A percentile compares a stretch with the other conserved stretches of the same genome.
These are phyloP conservation scores for Jimgerdemannia flammicorona DNA, from an alignment of 192 early-diverging fungal genomes.

Conservation along the genomic window DNA sequence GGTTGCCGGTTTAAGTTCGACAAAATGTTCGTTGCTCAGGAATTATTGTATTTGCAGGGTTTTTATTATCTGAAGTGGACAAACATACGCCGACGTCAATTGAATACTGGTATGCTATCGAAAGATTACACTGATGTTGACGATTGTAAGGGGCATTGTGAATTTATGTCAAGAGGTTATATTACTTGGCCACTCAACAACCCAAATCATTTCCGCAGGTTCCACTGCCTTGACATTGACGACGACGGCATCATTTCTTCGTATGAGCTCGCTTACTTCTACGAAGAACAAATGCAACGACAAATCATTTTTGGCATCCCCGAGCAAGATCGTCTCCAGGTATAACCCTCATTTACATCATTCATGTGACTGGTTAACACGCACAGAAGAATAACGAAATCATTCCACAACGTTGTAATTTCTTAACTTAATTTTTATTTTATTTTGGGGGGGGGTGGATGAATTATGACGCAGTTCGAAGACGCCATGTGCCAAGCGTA, in stretches of 20 bases:
- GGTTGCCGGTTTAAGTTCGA: too few relatives aligned
- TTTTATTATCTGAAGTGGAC: constrained; percentile 31
- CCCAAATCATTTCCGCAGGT: constrained; percentile 61
- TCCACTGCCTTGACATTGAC: constrained; percentile 89
- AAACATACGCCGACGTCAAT: constrained; percentile 27
- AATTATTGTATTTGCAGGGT: constrained; percentile 19
- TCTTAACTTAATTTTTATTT: background rate
- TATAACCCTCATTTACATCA: background rate
- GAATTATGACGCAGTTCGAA: constrained; percentile 20
- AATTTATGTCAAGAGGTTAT: background rate
- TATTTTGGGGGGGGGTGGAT: constrained; percentile 7
- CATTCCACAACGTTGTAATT: too few relatives aligned
- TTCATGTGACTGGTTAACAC: background rate
- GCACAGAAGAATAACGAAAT: background rate
- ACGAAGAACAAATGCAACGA: constrained; percentile 64
- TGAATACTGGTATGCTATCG: constrained; percentile 29
- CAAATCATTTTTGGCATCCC: constrained; percentile 3
- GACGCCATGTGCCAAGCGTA: constrained; percentile 34
- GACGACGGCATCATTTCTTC: constrained; percentile 81
- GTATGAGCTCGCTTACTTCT: constrained; percentile 86
- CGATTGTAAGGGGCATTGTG: too few relatives aligned
- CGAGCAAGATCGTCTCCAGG: background rate
- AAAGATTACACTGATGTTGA: too few relatives aligned
- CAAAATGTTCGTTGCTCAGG: too few relatives aligned
- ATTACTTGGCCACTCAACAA: background rate